Evolutionary conservation across 495 filamentous ascomycete genomes (phyloP).

Genomic region (Aeminium ludgeri): DNA sequence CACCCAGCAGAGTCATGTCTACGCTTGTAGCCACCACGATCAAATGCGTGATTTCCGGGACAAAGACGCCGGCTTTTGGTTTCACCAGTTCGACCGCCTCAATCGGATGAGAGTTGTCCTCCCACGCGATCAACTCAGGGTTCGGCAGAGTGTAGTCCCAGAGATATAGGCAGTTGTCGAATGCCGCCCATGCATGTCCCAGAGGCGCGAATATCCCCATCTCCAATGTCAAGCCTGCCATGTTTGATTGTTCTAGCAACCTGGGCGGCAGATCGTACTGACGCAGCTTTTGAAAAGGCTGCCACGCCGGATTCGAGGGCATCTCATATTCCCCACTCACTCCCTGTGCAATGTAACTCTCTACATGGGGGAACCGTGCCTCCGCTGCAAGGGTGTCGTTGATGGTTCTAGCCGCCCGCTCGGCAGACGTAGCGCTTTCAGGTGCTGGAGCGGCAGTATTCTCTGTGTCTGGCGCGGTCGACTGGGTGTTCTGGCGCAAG

Average conservation of each 20-base stretch:
- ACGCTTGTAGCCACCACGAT: constrained; percentile 72
- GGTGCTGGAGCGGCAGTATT: constrained; percentile 5
- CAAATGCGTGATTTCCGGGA: constrained; percentile 64
- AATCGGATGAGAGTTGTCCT: constrained; percentile 73
- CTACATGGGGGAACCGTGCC: constrained; percentile 70
- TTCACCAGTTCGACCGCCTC: constrained; percentile 66
- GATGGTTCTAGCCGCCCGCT: constrained; percentile 68
- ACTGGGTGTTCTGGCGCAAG: constrained; percentile 13
- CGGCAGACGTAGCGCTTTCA: constrained; percentile 40
- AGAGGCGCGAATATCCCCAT: constrained; percentile 90
- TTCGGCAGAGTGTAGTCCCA: constrained; percentile 91
- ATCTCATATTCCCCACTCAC: constrained; percentile 82
- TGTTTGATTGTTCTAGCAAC: constrained; percentile 80
- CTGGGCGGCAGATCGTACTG: constrained; percentile 74
- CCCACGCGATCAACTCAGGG: constrained; percentile 79
- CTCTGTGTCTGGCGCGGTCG: constrained; percentile 5
- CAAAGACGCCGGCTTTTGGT: constrained; percentile 68
- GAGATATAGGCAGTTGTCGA: constrained; percentile 88
- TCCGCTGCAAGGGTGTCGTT: constrained; percentile 61
- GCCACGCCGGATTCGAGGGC: constrained; percentile 47
- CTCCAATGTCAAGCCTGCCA: constrained; percentile 59
- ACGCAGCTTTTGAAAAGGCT: constrained; percentile 68
- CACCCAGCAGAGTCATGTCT: constrained; percentile 68
- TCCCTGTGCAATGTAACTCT: constrained; percentile 75
- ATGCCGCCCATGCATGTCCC: constrained; percentile 85